These are phyloP conservation scores for Oryza australiensis DNA, from an alignment of 176 grass and related monocot genomes.

Conservation along the genomic window DNA sequence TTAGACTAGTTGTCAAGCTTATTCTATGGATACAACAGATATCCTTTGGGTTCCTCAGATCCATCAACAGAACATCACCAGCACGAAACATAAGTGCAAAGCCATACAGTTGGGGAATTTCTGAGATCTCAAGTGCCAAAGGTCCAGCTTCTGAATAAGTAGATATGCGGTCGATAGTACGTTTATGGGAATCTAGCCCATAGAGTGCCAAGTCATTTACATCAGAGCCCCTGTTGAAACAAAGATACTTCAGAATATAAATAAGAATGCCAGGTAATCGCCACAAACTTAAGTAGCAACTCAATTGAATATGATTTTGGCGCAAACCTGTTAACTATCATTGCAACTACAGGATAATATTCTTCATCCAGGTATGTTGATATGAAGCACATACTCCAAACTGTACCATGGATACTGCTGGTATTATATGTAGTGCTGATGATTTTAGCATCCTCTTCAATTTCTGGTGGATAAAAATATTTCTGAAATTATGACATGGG, in stretches of 20 bases:
- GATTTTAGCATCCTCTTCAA: slow-evolving; percentile 54
- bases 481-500: slow-evolving; percentile 98
- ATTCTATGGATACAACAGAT: slow-evolving; percentile 71
- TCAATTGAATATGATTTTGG: slow-evolving; percentile 19
- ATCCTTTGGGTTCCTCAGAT: slow-evolving; percentile 75
- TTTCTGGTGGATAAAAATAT: slow-evolving; percentile 97
- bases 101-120: slow-evolving; percentile 80
- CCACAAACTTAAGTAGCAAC: slow-evolving; percentile 1
- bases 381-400: slow-evolving; percentile 99
- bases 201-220: slow-evolving; percentile 81
- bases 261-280: slow-evolving; percentile 14
- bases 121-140: slow-evolving; percentile 76
- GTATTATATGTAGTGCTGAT: slow-evolving; percentile 42
- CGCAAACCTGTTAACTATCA: slow-evolving; percentile 81
- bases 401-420: slow-evolving; percentile 59
- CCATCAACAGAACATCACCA: slow-evolving; percentile 85
- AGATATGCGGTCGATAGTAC: slow-evolving; percentile 60
- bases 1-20: slow-evolving; percentile 47
- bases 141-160: slow-evolving; percentile 68
- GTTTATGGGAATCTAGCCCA: slow-evolving; percentile 51
- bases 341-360: slow-evolving; percentile 74
- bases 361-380: slow-evolving; percentile 56
- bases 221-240: slow-evolving; percentile 73
- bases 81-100: slow-evolving; percentile 89
- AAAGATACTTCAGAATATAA: slow-evolving; percentile 24